phyloP scores from a whole-genome alignment of 805 yeast species.

The Kodamaea hsintzibuensis region DNA sequence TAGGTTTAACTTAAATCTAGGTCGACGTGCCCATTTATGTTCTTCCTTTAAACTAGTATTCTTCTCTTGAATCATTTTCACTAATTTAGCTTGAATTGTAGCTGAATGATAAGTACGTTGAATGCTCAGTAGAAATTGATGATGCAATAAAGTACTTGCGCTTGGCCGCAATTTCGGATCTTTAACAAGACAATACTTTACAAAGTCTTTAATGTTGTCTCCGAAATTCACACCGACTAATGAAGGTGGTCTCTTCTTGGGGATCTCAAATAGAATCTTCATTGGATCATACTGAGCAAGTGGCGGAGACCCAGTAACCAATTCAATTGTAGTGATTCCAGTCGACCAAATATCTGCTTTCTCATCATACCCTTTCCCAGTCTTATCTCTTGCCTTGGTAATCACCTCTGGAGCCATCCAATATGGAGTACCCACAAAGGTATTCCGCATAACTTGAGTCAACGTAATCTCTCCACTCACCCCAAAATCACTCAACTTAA shows the following conservation, averaged over 20 bases:
- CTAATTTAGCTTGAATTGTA: slow-evolving; percentile 24
- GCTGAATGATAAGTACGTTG: slow-evolving; percentile 12
- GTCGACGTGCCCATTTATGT: slow-evolving; percentile 2
- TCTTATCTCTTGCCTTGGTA: slow-evolving; percentile 22
- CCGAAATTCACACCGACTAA: slow-evolving; percentile 46
- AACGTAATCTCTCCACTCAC: slow-evolving; percentile 79
- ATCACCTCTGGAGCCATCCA: slow-evolving; percentile 99
- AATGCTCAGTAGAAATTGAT: slow-evolving; percentile 48
- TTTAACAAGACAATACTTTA: slow-evolving; percentile 63
- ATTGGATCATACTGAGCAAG: slow-evolving; percentile 69
- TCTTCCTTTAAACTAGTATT: slow-evolving; percentile 16
- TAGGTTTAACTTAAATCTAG: slow-evolving; percentile 4
- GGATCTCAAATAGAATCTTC: slow-evolving; percentile 72
- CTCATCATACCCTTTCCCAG: slow-evolving; percentile 64
- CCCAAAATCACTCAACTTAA: slow-evolving; percentile 92
- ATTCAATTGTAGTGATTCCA: slow-evolving; percentile 89
- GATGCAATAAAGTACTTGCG: slow-evolving; percentile 55
- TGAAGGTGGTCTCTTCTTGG: slow-evolving; percentile 62
- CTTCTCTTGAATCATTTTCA: slow-evolving; percentile 43
- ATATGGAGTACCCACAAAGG: slow-evolving; percentile 93
- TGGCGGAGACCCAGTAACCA: slow-evolving; percentile 83
- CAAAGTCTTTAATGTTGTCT: slow-evolving; percentile 63
- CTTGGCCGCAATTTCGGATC: slow-evolving; percentile 66
- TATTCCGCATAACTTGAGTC: slow-evolving; percentile 54
- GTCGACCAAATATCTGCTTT: slow-evolving; percentile 96